These are phyloP conservation scores for Metschnikowia lochheadii DNA, from an alignment of 805 yeast species.

Conservation along the genomic window DNA sequence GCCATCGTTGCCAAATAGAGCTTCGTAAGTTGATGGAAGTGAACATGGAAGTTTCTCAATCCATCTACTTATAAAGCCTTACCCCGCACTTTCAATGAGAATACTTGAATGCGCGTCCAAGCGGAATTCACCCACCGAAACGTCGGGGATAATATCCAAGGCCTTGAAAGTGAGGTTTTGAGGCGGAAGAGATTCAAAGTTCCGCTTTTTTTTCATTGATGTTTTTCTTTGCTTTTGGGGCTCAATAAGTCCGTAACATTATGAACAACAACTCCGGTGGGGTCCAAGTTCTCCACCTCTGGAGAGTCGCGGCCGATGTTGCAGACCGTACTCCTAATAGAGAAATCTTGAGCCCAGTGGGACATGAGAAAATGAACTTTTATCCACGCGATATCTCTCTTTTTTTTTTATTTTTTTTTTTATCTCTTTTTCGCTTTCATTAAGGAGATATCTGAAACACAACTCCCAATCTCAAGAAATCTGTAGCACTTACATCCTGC, in stretches of 20 bases:
- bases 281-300: background rate
- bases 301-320: background rate
- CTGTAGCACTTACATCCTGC: background rate
- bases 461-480: background rate
- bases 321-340: background rate
- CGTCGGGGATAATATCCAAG: background rate
- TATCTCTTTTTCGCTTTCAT: background rate
- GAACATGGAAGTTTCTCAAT: background rate
- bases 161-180: background rate
- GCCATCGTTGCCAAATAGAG: slow-evolving; percentile 6
- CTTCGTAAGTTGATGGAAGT: background rate
- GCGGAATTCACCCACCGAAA: background rate
- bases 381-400: background rate
- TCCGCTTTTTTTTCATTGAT: no score
- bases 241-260: background rate
- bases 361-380: no score
- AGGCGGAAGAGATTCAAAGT: background rate
- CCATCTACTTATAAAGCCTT: background rate
- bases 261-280: background rate
- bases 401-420: background rate
- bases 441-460: background rate
- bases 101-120: background rate
- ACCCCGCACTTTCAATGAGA: slow-evolving; percentile 4
- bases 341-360: background rate
- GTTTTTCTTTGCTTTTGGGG: background rate